A percentile compares a stretch with the other conserved stretches of the same genome.
Evolutionary conservation across 441 rosid genomes (phyloP).

Genomic region (Brassica balearica): DNA sequence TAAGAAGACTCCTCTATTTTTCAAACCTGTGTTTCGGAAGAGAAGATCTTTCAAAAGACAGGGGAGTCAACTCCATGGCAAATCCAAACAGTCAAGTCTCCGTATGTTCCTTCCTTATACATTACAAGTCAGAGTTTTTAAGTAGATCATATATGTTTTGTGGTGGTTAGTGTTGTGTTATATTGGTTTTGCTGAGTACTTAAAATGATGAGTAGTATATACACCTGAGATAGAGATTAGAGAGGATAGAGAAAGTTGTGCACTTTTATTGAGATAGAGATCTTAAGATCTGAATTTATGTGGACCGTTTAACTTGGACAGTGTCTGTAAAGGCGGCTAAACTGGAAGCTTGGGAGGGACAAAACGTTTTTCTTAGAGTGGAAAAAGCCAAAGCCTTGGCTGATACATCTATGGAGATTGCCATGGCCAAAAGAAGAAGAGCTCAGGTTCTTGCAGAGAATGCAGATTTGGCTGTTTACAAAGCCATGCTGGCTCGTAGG

Average conservation of each 20-base stretch:
- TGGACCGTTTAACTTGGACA: neutral
- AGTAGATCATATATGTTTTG: neutral
- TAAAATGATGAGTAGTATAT: neutral
- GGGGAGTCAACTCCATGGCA: conserved; percentile 63
- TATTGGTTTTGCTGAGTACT: conserved; percentile 4
- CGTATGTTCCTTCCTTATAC: conserved; percentile 48
- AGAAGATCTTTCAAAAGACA: conserved; percentile 88
- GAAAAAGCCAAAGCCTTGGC: conserved; percentile 56
- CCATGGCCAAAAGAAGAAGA: conserved; percentile 50
- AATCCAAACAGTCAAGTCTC: conserved; percentile 71
- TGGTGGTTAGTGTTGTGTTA: neutral
- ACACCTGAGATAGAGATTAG: conserved; percentile 6
- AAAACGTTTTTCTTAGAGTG: conserved; percentile 45
- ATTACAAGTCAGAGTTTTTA: neutral
- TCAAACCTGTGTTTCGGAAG: conserved; percentile 75
- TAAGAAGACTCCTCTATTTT: conserved; percentile 64
- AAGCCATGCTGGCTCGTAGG: conserved; percentile 64
- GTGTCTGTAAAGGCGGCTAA: conserved; percentile 57
- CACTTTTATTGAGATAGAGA: too few species aligned
- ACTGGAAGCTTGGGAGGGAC: conserved; percentile 58
- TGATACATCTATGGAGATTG: conserved; percentile 43
- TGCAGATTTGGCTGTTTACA: conserved; percentile 81
- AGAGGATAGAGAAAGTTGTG: too few species aligned
- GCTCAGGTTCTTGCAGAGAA: conserved; percentile 74
- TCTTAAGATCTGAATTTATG: neutral